These are phyloP conservation scores for Hexamita inflata DNA, from an alignment of 208 protist species.

Conservation along the genomic window DNA sequence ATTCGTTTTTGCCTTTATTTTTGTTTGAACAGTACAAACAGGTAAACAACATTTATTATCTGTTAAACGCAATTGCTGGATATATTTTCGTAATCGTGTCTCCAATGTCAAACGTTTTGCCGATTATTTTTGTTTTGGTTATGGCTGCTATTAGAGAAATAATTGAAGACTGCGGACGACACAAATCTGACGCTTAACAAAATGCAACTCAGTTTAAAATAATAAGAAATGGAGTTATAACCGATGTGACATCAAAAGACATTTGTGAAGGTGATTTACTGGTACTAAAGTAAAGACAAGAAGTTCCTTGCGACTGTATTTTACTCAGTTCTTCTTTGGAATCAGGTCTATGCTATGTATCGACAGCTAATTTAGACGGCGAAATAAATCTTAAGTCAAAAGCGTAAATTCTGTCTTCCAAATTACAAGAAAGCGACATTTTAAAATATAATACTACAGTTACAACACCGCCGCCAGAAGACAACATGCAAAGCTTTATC, in stretches of 20 bases:
- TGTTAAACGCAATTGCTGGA: no score
- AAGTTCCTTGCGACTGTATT: slow-evolving; percentile 47
- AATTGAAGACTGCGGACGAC: neutral
- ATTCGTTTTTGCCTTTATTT: no score
- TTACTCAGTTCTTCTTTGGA: neutral
- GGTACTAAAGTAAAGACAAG: slow-evolving; percentile 65
- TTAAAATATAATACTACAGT: no score
- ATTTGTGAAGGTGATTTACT: slow-evolving; percentile 80
- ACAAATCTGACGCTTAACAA: neutral
- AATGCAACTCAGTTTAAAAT: neutral
- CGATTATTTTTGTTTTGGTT: slow-evolving; percentile 19
- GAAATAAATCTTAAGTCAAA: slow-evolving; percentile 94
- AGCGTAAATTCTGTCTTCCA: no score
- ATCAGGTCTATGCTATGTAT: slow-evolving; percentile 19
- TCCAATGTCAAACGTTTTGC: no score
- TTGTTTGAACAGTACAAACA: no score
- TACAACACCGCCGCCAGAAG: no score
- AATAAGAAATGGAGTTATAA: neutral
- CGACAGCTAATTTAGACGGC: slow-evolving; percentile 92
- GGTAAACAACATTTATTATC: no score
- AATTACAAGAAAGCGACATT: no score
- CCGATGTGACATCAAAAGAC: slow-evolving; percentile 44
- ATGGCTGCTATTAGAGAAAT: slow-evolving; percentile 21
- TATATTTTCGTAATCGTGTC: no score
- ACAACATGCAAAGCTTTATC: no score